Percentiles rank a stretch among this genome's conserved stretches.
Evolutionary conservation across 805 yeast genomes (phyloP).

Genomic region (Myxozyma kluyveri): DNA sequence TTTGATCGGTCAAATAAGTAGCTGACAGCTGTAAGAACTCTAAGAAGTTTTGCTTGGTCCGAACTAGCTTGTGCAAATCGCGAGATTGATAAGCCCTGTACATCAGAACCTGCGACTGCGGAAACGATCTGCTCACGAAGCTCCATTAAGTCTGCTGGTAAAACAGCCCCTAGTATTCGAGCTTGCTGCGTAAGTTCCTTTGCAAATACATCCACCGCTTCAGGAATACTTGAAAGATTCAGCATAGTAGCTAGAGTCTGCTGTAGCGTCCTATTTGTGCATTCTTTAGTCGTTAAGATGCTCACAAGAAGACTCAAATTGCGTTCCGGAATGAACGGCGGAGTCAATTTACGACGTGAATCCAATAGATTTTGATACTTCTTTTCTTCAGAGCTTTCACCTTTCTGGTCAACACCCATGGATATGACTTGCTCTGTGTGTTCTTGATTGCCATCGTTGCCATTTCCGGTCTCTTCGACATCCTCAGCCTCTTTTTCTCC

Average conservation of each 20-base stretch:
- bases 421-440: background rate
- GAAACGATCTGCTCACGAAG: constrained; percentile 48
- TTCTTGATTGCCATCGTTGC: background rate
- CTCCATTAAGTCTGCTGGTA: constrained; percentile 54
- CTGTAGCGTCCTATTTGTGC: constrained; percentile 80
- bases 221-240: constrained; percentile 59
- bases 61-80: constrained; percentile 77
- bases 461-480: background rate
- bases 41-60: constrained; percentile 81
- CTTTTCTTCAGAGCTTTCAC: background rate
- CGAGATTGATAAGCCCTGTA: constrained; percentile 54
- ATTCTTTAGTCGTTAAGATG: constrained; percentile 74
- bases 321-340: constrained; percentile 63
- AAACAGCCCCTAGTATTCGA: constrained; percentile 51
- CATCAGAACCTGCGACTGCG: constrained; percentile 44
- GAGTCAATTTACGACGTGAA: constrained; percentile 35
- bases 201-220: constrained; percentile 65
- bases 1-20: constrained; percentile 59
- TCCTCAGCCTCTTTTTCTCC: background rate
- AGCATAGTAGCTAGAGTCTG: constrained; percentile 80
- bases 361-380: constrained; percentile 4
- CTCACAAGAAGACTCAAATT: constrained; percentile 63
- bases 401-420: background rate
- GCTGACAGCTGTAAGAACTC: constrained; percentile 84
- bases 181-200: constrained; percentile 65